Evolutionary conservation across 2,329 filamentous ascomycete genomes (phyloP).

Genomic region (Verticillium klebahnii): DNA sequence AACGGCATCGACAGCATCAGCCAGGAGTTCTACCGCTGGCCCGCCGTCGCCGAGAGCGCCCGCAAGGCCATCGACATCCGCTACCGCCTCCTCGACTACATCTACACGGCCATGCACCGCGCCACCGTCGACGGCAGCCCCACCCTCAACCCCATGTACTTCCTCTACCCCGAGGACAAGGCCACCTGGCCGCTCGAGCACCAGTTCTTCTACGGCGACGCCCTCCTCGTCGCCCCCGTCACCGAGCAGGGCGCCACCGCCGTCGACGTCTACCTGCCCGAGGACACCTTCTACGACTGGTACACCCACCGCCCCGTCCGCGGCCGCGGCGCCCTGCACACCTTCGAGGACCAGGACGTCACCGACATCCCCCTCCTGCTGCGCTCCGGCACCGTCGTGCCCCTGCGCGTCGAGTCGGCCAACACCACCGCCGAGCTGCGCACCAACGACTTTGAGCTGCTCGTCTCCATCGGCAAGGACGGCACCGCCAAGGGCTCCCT

Average conservation of each 20-base stretch:
- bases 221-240: conserved; percentile 63
- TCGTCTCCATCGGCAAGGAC: conserved; percentile 53
- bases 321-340: conserved; percentile 23
- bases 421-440: conserved; percentile 62
- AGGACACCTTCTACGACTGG: conserved; percentile 75
- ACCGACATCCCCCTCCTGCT: conserved; percentile 61
- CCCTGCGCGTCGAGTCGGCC: conserved; percentile 58
- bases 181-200: conserved; percentile 60
- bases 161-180: conserved; percentile 71
- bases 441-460: conserved; percentile 60
- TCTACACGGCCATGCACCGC: conserved; percentile 68
- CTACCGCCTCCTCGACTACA: conserved; percentile 67
- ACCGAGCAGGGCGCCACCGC: conserved; percentile 56
- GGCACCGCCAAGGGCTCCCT: conserved; percentile 56
- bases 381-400: conserved; percentile 63
- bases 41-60: conserved; percentile 59
- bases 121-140: conserved; percentile 63
- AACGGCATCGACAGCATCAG: conserved; percentile 55
- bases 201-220: conserved; percentile 67
- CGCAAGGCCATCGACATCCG: conserved; percentile 64
- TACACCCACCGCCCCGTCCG: conserved; percentile 58
- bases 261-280: conserved; percentile 67
- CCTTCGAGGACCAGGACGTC: conserved; percentile 19
- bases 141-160: conserved; percentile 67
- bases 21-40: conserved; percentile 72